Evolutionary conservation across 2,329 filamentous ascomycete species (phyloP).

Genomic region (Aspergillus ustus): DNA sequence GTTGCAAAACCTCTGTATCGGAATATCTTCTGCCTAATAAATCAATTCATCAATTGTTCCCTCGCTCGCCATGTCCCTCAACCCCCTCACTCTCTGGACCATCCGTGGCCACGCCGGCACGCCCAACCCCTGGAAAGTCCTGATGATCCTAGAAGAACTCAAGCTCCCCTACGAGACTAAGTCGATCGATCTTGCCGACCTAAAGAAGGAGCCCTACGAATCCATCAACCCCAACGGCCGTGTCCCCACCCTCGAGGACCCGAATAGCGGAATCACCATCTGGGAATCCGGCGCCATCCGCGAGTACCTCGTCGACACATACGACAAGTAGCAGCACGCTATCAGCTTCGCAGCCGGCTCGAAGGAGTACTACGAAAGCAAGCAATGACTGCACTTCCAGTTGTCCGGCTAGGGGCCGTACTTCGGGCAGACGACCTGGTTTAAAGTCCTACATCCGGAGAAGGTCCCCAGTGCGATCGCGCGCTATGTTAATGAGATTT

Average conservation of each 20-base stretch:
- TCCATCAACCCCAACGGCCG: conserved; percentile 41
- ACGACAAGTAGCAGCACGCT: conserved; percentile 44
- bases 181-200: conserved; percentile 23
- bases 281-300: conserved; percentile 54
- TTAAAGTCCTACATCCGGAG: conserved; percentile 47
- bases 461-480: conserved; percentile 48
- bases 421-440: conserved; percentile 54
- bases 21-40: no score
- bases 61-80: conserved; percentile 23
- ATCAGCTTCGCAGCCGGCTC: conserved; percentile 43
- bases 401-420: conserved; percentile 54
- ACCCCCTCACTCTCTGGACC: conserved; percentile 21
- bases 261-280: conserved; percentile 44
- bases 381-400: conserved; percentile 54
- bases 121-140: conserved; percentile 39
- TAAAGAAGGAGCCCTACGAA: conserved; percentile 37
- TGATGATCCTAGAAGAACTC: conserved; percentile 38
- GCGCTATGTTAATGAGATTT: conserved; percentile 51
- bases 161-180: conserved; percentile 35
- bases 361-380: conserved; percentile 44
- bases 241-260: conserved; percentile 40
- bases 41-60: no score
- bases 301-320: conserved; percentile 50
- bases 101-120: conserved; percentile 23
- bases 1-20: no score